Evolutionary conservation across 1,284 basidiomycete species (phyloP), one percentile per base, ranked within the genome.

Genomic region (Leccinum laetum): DNA sequence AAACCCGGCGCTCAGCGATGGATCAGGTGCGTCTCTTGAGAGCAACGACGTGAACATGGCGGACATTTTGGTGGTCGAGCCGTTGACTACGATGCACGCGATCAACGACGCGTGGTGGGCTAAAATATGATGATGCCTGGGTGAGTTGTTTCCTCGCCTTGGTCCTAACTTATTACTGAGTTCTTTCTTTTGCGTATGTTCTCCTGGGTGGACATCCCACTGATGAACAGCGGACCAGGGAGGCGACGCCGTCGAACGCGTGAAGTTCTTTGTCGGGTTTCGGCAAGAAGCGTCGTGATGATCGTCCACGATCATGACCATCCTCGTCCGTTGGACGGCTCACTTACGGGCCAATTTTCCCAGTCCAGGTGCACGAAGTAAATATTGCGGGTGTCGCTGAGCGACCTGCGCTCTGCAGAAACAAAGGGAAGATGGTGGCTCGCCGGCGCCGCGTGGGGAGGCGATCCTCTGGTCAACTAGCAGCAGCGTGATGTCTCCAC

Each of bases 401-500:
- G 29, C 29, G 29, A 99, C 77, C 83, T 99, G 9, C 90, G 88
- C 65, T 87, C 90, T 1, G 92, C 95, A 0, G 89, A 93, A 64
- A 92, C 86, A 35, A 93, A 90, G 73, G 98, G 98, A 3, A 98
- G 97, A 79, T 99, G 98, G 98, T 99, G 98, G 98, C 83, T 99
- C 2, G 94, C 99, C 46, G 98, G 97, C 29, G 95, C 97, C 1
- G 97, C 94, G 1, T 99, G 97, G 98, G 86, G 87, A 32, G 97
- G 97, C 1, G 91, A 99, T 72, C 94, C 95, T 3, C 83, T 98
- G 1, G 83, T 91, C 26, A 92, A 95, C 64, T 1, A 46, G 16
- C 85, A 82, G 60, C 83, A 86, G 68, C 80, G 73, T 52, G 62
- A 79, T 53, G 62, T 73, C 26, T 65, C 76, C 65, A 70, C 69